Base-by-base conservation (phyloP, 441 rosid genomes). In the Erysimum cheiri region DNA sequence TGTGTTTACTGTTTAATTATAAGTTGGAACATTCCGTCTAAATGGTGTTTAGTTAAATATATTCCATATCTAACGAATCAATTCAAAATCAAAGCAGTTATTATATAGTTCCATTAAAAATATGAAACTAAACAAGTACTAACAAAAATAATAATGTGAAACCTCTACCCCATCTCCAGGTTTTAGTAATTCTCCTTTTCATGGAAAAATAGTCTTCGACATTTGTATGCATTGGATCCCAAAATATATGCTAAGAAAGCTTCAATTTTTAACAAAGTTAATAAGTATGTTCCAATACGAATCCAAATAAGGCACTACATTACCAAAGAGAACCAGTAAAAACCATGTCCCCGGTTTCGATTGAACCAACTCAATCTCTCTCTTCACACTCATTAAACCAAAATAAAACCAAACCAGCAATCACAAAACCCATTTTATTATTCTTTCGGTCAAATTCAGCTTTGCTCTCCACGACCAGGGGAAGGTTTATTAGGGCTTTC, bases 401-500 rank as follows among this genome's bases (percentile, higher is more conserved):
- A 33, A 4, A 15, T 29, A 24, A 69, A 72, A 26, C 8, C 24
- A 72, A 62, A 22, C 19, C 50, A 70, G 46, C 55, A 56, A 48
- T 26, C 70, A 46, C 12, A 35, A 47, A 49, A 39, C 5, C 43
- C 52, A 12, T 3, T 50, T 32, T 46, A 14, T n/a, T n/a, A 52
- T 47, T 6, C 3, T 50, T 11, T 64, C 43, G 24, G 47, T 58
- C 62, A 24, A 8, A 33, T 74, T 68, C 37, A 55, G 70, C 39
- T 55, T 58, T 7, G 60, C 47, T 24, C 62, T 74, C 37, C 32
- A 37, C 60, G 52, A 31, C 65, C 64, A 46, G 69, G 22, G 9
- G 78, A 43, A 17, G 39, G 19, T 5, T 41, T 49, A 40, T 87
- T n/a, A n/a, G n/a, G 82, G 60, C 32, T 74, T 56, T 74, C 75